Base-by-base conservation (phyloP, 345 rosid genomes). In the Citrus hindsii region DNA sequence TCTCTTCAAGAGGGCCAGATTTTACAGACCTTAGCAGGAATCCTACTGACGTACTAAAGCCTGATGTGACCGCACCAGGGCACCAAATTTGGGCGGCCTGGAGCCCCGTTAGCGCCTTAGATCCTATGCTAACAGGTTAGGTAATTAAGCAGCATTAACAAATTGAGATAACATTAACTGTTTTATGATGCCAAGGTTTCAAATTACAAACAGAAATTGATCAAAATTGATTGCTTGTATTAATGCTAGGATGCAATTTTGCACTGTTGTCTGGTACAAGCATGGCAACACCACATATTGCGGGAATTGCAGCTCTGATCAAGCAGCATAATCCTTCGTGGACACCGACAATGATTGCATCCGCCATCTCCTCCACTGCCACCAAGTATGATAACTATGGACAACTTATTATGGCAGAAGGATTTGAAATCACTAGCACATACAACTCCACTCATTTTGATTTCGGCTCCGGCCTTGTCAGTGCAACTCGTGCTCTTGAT, bases 11-110 rank as follows among this genome's bases (percentile, higher is more conserved):
- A 63, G 96, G 98, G 27, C 97, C 98, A 0, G 92, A 93, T 86
- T 84, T 80, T 65, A 71, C 87, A 12, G 91, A 91, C 74, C 75
- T 71, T 71, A 59, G 82, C n/a, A 78, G 72, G 82, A 87, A 65
- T 72, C 89, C 66, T 7, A 79, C 89, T 3, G 96, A 93, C 83
- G 97, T 92, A 3, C 86, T 95, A 24, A 93, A 95, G 79, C 98
- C 97, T 27, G 96, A 93, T 74, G 81, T 93, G 78, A 89, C 88
- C 64, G 98, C 96, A 27, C 99, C 99, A 25, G 99, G 98, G 19
- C 91, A 90, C 79, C 96, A 95, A 82, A 89, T 92, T 55, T 95
- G 97, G 97, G 98, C 94, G 4, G 99, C 99, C 25, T 92, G 98
- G 99, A 91, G 95, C 76, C 93, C 89, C 46, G 75, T 87, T 55